phyloP scores from a whole-genome alignment of 2,329 filamentous ascomycete genomes.

The Talaromyces sp. region DNA sequence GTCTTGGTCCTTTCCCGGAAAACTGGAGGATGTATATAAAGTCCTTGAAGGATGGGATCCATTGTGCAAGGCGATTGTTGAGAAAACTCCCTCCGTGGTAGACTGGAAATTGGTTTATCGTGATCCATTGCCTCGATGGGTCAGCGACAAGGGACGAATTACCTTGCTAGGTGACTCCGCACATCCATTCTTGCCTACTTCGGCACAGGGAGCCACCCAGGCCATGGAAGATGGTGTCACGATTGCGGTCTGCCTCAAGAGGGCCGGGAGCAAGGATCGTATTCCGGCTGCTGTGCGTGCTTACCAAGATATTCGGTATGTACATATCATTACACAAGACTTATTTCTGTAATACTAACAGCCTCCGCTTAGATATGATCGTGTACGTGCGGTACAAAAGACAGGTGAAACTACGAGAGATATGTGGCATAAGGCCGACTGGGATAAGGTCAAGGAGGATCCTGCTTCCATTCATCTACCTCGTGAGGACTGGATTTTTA shows the following conservation, averaged over 20 bases:
- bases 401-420: constrained; percentile 49
- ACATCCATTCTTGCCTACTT: constrained; percentile 42
- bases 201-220: constrained; percentile 44
- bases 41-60: constrained; percentile 53
- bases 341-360: not conserved
- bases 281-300: constrained; percentile 43
- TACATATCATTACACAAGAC: not conserved
- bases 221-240: constrained; percentile 46
- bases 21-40: constrained; percentile 51
- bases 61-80: constrained; percentile 46
- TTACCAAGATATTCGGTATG: constrained; percentile 42
- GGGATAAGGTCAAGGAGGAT: constrained; percentile 43
- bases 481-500: constrained; percentile 50
- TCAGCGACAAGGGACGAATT: constrained; percentile 28
- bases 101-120: constrained; percentile 35
- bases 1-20: constrained; percentile 54
- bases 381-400: constrained; percentile 49
- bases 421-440: constrained; percentile 54
- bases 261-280: constrained; percentile 27
- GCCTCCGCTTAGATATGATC: constrained; percentile 39
- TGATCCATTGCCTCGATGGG: constrained; percentile 26
- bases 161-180: constrained; percentile 39
- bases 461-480: constrained; percentile 46
- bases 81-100: constrained; percentile 26
- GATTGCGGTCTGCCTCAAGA: constrained; percentile 26